Percentiles rank a stretch among this genome's conserved stretches.
Conservation (phyloP, 139 green algal species). For the Haematococcus sp. region DNA sequence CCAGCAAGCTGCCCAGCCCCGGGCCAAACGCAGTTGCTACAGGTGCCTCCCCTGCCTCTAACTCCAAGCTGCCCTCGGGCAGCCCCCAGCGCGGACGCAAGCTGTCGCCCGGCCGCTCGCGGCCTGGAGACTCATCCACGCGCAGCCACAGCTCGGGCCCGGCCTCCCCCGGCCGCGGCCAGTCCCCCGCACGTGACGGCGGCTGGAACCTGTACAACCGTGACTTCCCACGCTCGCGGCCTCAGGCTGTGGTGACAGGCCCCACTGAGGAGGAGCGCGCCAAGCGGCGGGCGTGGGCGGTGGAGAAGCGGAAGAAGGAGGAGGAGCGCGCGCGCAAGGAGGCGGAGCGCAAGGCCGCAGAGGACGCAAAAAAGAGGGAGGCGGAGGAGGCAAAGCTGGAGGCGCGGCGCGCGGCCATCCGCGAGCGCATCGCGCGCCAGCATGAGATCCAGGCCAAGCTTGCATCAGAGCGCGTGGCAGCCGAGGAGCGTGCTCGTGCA, state of each 20-base stretch:
- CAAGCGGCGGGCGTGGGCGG: conserved; percentile 5
- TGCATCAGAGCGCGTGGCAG: conserved; percentile 24
- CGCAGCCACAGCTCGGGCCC: no score
- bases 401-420: conserved; percentile 22
- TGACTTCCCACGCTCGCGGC: no score
- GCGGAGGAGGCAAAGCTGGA: conserved; percentile 34
- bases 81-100: no score
- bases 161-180: no score
- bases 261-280: conserved; percentile 12
- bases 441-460: conserved; percentile 26
- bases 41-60: no score
- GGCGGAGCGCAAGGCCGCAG: not conserved
- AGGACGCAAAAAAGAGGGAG: conserved; percentile 4
- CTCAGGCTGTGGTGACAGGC: not conserved
- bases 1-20: no score
- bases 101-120: no score
- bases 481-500: conserved; percentile 20
- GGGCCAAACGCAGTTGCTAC: no score
- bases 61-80: no score
- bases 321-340: not conserved
- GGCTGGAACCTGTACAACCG: no score
- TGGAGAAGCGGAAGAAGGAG: conserved; percentile 14
- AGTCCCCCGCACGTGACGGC: no score
- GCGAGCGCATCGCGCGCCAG: conserved; percentile 35
- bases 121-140: no score